Evolutionary conservation across 805 yeast species (phyloP), one percentile per base, ranked within the genome.

Genomic region (Wickerhamiella dianesei): DNA sequence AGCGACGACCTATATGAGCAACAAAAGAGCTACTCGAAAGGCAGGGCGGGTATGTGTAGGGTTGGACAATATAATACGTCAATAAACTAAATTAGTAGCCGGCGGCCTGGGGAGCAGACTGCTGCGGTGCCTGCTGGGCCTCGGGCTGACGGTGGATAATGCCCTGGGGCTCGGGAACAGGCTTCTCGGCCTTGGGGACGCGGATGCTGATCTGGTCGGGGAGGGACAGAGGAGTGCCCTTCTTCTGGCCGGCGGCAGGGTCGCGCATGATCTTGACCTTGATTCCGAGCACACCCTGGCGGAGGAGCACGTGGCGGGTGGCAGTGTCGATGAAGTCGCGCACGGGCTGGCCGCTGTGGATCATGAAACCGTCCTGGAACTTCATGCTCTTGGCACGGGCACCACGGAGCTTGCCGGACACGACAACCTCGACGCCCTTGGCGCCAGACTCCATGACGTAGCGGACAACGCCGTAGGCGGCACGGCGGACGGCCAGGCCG

Each of bases 281-380:
- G 72, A 92, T 82, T 82, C 98, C 98, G 69, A 92, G 80, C 60
- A 92, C 97, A 86, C 98, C 98, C 78, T 92, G 97, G 80, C 97
- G 88, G 79, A 92, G 82, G 71, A 92, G 79, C 65, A 89, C 97
- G 89, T 92, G 97, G 77, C 98, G 88, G 72, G 95, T 88, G 64
- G 98, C 98, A 69, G 80, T 75, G 75, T 92, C 98, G 69, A 92
- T 92, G 82, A 92, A 92, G 71, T 92, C 98, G 63, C 77, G 80
- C 72, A 89, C 92, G 76, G 98, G 98, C 79, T 92, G 98, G 85
- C 98, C 98, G 67, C 96, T 87, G 92, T 92, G 98, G 80, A 92
- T 92, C 92, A 92, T 85, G 95, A 92, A 92, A 80, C 98, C 98
- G 72, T 89, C 97, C 70, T 92, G 82, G 82, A 89, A 92, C 77